These are phyloP conservation scores for Fusarium globosum DNA, from an alignment of 2,329 filamentous ascomycete genomes.

Conservation along the genomic window DNA sequence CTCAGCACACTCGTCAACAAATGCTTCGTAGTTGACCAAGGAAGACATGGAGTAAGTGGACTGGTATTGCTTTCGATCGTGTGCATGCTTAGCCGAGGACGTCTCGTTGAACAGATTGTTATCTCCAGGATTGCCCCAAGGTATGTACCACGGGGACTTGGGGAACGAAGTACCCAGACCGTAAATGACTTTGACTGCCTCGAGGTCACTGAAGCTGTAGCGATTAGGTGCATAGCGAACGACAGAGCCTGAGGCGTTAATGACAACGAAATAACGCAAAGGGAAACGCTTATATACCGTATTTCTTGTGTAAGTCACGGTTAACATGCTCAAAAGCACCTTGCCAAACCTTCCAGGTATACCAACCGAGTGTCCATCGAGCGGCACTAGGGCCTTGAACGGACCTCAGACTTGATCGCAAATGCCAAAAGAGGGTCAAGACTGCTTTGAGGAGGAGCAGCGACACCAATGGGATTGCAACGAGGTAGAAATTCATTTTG, in stretches of 20 bases:
- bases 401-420: background rate
- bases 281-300: background rate
- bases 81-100: conserved; percentile 38
- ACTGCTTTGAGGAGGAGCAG: background rate
- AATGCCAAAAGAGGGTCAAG: background rate
- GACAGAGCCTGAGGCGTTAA: conserved; percentile 34
- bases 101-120: background rate
- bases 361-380: background rate
- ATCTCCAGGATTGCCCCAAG: background rate
- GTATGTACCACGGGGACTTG: background rate
- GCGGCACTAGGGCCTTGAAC: background rate
- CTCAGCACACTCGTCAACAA: conserved; percentile 47
- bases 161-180: conserved; percentile 27
- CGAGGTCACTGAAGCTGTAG: conserved; percentile 57
- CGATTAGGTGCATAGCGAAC: conserved; percentile 60
- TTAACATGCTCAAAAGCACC: background rate
- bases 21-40: conserved; percentile 49
- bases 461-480: background rate
- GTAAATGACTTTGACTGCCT: conserved; percentile 53
- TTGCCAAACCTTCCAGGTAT: background rate
- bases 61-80: conserved; percentile 44
- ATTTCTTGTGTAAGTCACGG: background rate
- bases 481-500: background rate
- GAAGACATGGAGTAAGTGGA: conserved; percentile 49
- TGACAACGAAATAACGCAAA: background rate